phyloP scores from a whole-genome alignment of 2,329 filamentous ascomycete genomes.

The Daldinia eschscholtzii region DNA sequence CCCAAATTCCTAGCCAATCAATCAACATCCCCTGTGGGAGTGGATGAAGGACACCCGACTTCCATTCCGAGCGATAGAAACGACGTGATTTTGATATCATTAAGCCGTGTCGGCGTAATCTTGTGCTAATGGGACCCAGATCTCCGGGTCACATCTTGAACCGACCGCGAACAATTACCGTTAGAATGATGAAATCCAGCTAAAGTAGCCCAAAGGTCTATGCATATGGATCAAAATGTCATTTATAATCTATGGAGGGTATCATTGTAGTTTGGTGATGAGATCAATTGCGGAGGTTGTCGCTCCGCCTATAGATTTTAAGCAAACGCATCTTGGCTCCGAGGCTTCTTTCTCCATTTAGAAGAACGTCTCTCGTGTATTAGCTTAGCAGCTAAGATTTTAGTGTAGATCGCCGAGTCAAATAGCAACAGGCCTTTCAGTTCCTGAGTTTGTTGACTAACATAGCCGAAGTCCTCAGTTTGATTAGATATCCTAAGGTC shows the following conservation, averaged over 20 bases:
- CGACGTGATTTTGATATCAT: background rate
- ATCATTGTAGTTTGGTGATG: conserved; percentile 44
- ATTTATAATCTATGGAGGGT: conserved; percentile 42
- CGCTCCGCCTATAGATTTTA: conserved; percentile 31
- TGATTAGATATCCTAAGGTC: background rate
- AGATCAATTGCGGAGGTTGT: conserved; percentile 45
- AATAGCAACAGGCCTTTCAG: conserved; percentile 17
- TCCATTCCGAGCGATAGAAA: background rate
- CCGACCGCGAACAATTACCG: conserved; percentile 10
- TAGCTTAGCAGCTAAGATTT: background rate
- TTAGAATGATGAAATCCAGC: background rate
- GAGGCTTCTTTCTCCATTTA: conserved; percentile 13
- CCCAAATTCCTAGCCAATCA: conserved; percentile 13
- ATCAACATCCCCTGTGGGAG: background rate
- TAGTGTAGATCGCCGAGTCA: conserved; percentile 11
- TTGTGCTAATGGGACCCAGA: conserved; percentile 5
- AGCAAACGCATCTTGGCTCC: conserved; percentile 13
- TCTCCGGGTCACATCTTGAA: conserved; percentile 14
- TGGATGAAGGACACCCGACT: background rate
- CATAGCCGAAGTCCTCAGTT: conserved; percentile 14
- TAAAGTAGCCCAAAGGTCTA: background rate
- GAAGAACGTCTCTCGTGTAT: background rate
- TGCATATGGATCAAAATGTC: conserved; percentile 9
- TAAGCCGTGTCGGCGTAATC: conserved; percentile 12
- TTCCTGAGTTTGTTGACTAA: conserved; percentile 12